Evolutionary conservation across 1,284 basidiomycete species (phyloP), one percentile per base, ranked within the genome.

Genomic region (Boletus putidus): DNA sequence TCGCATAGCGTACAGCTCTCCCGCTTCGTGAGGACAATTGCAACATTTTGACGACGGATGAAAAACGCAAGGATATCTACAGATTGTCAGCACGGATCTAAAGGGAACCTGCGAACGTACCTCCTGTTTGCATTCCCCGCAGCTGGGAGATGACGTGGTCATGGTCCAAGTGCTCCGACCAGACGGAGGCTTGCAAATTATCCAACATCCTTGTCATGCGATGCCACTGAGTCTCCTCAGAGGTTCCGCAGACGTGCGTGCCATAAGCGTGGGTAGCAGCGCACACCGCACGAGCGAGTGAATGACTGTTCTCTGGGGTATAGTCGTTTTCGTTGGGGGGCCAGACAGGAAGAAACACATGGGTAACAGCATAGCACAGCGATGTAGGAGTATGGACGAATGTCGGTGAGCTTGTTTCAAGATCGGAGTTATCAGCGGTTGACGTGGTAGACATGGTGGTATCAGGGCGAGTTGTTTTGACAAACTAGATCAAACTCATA

Each of bases 21-120:
- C 10, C 36, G 36, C 47, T 65, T 70, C 11, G 71, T 70, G 21
- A 77, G 42, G 18, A 77, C 60, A 8, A 78, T 55, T 3, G 53
- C 74, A 1, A 72, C 71, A 44, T 74, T 72, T 33, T 75, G 73
- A 14, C 63, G 61, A 7, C 64, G 68, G 20, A 75, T 65, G 33
- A 67, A 58, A 35, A 74, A 62, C 5, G 62, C 54, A 6, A 74
- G 53, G 16, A 68, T 35, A 54, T 68, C 68, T 68, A 33, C 11
- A 21, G 0, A 27, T n/a, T 3, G 31, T 60, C 21, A 55, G 18
- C 12, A 55, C 8, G 14, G 10, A 18, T 21, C 9, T 6, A 10
- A 6, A 9, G 20, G 4, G 25, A 29, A 48, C 6, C 35, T 16
- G 14, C 7, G n/a, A 31, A 7, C 21, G 18, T 45, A 62, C 66